Conservation (phyloP, 768 basidiomycete species). For the Mycena albidolilacea region DNA sequence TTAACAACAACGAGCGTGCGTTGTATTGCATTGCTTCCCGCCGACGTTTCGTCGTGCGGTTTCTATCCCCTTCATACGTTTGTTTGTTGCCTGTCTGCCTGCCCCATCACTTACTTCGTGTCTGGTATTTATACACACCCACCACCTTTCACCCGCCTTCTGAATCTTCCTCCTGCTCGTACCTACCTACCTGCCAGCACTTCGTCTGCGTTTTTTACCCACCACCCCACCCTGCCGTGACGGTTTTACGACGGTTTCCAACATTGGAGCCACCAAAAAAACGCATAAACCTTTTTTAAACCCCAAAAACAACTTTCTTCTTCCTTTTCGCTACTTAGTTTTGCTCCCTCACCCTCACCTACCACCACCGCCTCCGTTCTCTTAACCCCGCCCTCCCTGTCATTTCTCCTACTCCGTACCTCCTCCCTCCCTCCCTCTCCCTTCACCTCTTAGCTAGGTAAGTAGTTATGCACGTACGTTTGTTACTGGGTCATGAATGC, state of each 20-base stretch:
- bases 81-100: background rate
- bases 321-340: slow-evolving; percentile 21
- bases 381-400: slow-evolving; percentile 41
- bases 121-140: slow-evolving; percentile 56
- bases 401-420: slow-evolving; percentile 34
- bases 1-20: slow-evolving; percentile 35
- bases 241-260: slow-evolving; percentile 9
- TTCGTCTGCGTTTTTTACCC: slow-evolving; percentile 52
- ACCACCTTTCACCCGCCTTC: slow-evolving; percentile 45
- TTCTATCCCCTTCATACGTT: slow-evolving; percentile 23
- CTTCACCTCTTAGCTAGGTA: slow-evolving; percentile 53
- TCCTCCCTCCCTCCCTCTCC: slow-evolving; percentile 38
- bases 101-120: slow-evolving; percentile 36
- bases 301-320: slow-evolving; percentile 63
- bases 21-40: slow-evolving; percentile 37
- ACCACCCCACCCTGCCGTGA: slow-evolving; percentile 29
- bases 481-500: slow-evolving; percentile 34
- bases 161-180: slow-evolving; percentile 23
- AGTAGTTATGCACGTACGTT: slow-evolving; percentile 59
- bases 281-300: slow-evolving; percentile 41
- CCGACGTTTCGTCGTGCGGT: slow-evolving; percentile 16
- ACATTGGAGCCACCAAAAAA: slow-evolving; percentile 53
- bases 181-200: slow-evolving; percentile 48
- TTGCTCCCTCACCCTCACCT: slow-evolving; percentile 42
- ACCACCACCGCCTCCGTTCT: slow-evolving; percentile 44